Evolutionary conservation across 805 yeast species (phyloP).

Genomic region (Cyberlindnera amylophila): DNA sequence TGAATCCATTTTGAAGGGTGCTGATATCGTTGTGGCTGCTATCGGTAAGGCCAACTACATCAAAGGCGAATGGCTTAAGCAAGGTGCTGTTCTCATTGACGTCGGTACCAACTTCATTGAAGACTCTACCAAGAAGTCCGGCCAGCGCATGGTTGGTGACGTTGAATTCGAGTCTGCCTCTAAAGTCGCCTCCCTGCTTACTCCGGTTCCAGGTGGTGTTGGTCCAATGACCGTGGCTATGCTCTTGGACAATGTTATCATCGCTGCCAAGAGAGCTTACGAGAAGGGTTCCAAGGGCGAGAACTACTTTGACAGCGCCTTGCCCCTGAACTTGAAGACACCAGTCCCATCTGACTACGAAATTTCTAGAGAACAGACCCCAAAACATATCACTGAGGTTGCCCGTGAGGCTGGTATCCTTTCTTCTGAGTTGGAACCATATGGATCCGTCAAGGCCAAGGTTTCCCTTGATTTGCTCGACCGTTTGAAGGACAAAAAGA

Average conservation of each 20-base stretch:
- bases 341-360: constrained; percentile 84
- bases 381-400: constrained; percentile 63
- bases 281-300: constrained; percentile 24
- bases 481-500: constrained; percentile 52
- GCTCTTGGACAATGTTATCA: constrained; percentile 66
- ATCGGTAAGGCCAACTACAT: constrained; percentile 69
- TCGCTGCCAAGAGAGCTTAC: constrained; percentile 54
- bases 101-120: constrained; percentile 78
- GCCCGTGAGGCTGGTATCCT: too few species aligned
- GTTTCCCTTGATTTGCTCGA: constrained; percentile 61
- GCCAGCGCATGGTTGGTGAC: constrained; percentile 74
- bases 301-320: too few species aligned
- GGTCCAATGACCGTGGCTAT: constrained; percentile 92
- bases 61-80: constrained; percentile 70
- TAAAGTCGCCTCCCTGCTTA: constrained; percentile 52
- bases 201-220: constrained; percentile 91
- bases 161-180: constrained; percentile 63
- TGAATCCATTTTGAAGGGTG: constrained; percentile 46
- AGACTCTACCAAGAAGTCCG: constrained; percentile 63
- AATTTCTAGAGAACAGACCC: constrained; percentile 71
- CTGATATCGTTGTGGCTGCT: constrained; percentile 78
- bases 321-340: constrained; percentile 42
- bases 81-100: constrained; percentile 68
- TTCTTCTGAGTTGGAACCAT: constrained; percentile 71
- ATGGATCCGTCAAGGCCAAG: constrained; percentile 75